Evolutionary conservation across 2,329 filamentous ascomycete genomes (phyloP).

Genomic region (Chrysoporthe cubensis): DNA sequence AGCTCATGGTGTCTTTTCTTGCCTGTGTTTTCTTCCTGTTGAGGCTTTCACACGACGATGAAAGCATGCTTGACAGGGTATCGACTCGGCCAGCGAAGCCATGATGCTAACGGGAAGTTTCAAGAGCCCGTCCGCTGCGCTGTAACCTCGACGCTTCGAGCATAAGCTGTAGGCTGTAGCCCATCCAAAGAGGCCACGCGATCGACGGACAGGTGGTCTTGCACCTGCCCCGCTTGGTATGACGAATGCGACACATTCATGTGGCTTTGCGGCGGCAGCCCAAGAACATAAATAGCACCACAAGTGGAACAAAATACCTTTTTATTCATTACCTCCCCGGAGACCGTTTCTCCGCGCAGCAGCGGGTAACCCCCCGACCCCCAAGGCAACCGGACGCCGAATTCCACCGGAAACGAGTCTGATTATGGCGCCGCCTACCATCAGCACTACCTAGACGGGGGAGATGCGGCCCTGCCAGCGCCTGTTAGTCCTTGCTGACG

Average conservation of each 20-base stretch:
- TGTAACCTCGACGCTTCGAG: background rate
- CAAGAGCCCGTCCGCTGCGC: background rate
- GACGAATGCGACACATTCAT: background rate
- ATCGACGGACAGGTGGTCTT: background rate
- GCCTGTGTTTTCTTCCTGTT: background rate
- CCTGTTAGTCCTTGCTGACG: background rate
- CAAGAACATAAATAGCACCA: constrained; percentile 7
- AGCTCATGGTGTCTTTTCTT: background rate
- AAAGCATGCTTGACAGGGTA: background rate
- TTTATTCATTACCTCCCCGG: background rate
- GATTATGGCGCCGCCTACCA: background rate
- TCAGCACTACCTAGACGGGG: background rate
- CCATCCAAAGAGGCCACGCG: background rate
- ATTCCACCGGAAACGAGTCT: background rate
- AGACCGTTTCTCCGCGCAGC: background rate
- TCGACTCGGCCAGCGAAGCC: background rate
- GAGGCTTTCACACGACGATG: background rate
- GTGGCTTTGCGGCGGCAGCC: background rate
- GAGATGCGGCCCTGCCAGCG: background rate
- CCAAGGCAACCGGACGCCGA: too few relatives aligned
- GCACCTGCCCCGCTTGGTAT: background rate
- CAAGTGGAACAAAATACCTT: background rate
- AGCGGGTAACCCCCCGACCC: too few relatives aligned
- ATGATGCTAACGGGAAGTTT: background rate
- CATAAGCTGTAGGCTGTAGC: background rate